Conservation (phyloP, 2,329 filamentous ascomycete species). For the Trichoderma citrinoviride region DNA sequence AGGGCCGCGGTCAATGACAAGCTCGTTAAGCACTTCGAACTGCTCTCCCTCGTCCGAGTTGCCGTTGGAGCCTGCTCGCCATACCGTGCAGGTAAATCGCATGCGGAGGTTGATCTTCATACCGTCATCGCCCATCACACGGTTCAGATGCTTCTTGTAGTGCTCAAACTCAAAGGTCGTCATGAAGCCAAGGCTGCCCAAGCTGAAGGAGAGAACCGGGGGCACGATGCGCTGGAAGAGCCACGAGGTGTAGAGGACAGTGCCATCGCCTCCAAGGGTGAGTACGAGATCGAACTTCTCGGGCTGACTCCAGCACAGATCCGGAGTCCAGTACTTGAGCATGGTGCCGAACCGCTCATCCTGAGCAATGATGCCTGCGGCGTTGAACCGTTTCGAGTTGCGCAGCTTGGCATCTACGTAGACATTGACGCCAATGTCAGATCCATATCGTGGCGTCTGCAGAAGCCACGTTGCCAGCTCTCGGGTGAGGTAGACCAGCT, state of each 20-base stretch:
- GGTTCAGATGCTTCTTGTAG: constrained; percentile 83
- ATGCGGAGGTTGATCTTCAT: constrained; percentile 98
- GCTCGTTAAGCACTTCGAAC: constrained; percentile 96
- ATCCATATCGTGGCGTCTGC: constrained; percentile 83
- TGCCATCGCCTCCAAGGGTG: constrained; percentile 82
- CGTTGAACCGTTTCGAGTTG: constrained; percentile 83
- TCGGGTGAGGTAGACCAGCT: constrained; percentile 81
- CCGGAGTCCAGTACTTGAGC: constrained; percentile 94
- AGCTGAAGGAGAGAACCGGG: constrained; percentile 78
- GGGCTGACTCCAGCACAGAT: constrained; percentile 88
- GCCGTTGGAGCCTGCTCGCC: constrained; percentile 55
- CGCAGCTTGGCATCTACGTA: constrained; percentile 96
- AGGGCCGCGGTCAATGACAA: constrained; percentile 95
- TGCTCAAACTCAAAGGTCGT: constrained; percentile 84
- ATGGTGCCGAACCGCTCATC: constrained; percentile 76
- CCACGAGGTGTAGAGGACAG: constrained; percentile 85
- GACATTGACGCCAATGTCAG: constrained; percentile 87
- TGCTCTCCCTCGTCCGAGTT: constrained; percentile 82
- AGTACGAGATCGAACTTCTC: constrained; percentile 95
- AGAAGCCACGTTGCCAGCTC: constrained; percentile 88
- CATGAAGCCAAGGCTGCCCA: constrained; percentile 83
- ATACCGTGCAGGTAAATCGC: constrained; percentile 98
- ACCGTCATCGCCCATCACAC: constrained; percentile 87
- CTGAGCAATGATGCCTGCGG: constrained; percentile 66
- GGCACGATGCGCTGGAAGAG: constrained; percentile 88